phyloP scores from a whole-genome alignment of 2,329 filamentous ascomycete genomes.

The Aspergillus ruber region DNA sequence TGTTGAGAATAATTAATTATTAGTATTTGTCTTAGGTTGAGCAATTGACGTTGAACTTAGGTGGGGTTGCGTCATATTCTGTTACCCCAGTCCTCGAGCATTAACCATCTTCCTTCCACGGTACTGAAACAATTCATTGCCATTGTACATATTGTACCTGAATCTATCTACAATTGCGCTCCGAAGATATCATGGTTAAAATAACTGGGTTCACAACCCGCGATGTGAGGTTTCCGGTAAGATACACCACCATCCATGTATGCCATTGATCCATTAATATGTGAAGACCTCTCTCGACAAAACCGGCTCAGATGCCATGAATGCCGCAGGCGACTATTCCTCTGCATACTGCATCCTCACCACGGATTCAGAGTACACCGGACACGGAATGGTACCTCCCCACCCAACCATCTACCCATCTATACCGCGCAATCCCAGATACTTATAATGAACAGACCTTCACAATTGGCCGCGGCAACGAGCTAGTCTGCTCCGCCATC shows the following conservation, averaged over 20 bases:
- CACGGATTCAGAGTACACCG: slow-evolving; percentile 57
- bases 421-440: background rate
- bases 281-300: slow-evolving; percentile 85
- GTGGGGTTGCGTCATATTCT: background rate
- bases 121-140: too few relatives aligned
- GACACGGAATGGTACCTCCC: slow-evolving; percentile 37
- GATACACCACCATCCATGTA: slow-evolving; percentile 7
- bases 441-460: slow-evolving; percentile 29
- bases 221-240: slow-evolving; percentile 66
- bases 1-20: too few relatives aligned
- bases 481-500: slow-evolving; percentile 84
- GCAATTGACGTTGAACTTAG: too few relatives aligned
- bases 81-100: background rate
- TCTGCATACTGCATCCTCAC: slow-evolving; percentile 88
- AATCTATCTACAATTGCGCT: background rate
- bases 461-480: slow-evolving; percentile 66
- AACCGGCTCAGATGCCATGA: slow-evolving; percentile 97
- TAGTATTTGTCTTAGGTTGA: too few relatives aligned
- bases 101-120: background rate
- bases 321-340: slow-evolving; percentile 86
- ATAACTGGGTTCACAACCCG: slow-evolving; percentile 66
- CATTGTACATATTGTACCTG: background rate
- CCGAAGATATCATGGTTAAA: slow-evolving; percentile 48
- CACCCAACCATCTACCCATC: background rate
- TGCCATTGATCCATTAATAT: background rate